These are phyloP conservation scores for Naumovozyma castellii DNA, from an alignment of 805 yeast genomes.

Conservation along the genomic window DNA sequence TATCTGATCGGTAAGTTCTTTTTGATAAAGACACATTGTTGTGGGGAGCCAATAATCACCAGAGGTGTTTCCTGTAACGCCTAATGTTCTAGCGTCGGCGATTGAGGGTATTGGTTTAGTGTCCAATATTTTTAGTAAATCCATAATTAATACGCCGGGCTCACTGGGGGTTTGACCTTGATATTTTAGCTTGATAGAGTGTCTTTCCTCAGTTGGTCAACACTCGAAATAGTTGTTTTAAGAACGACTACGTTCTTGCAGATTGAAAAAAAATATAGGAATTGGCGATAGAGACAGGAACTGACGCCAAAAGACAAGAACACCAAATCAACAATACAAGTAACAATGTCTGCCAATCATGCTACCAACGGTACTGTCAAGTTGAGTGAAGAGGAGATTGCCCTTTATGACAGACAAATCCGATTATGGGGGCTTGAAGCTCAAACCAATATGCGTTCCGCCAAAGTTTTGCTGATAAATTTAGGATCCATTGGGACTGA, in stretches of 20 bases:
- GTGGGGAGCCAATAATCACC: conserved; percentile 72
- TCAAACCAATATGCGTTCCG: conserved; percentile 63
- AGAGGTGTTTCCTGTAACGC: conserved; percentile 26
- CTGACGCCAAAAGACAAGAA: no score
- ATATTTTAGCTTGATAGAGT: no score
- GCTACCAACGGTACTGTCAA: background rate
- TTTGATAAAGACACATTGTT: conserved; percentile 79
- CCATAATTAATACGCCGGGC: conserved; percentile 49
- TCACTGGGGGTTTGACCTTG: no score
- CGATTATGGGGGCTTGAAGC: conserved; percentile 95
- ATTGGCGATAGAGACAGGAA: no score
- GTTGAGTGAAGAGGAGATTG: conserved; percentile 62
- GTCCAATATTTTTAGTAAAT: conserved; percentile 64
- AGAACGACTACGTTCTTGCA: no score
- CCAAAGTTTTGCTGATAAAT: conserved; percentile 61
- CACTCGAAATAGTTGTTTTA: no score
- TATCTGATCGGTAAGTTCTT: conserved; percentile 82
- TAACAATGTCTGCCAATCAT: background rate
- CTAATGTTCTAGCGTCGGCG: conserved; percentile 45
- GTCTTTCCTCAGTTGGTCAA: no score
- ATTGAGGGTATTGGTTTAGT: conserved; percentile 79
- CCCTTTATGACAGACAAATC: conserved; percentile 88
- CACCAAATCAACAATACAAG: background rate
- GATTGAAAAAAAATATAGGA: no score
- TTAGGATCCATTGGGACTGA: conserved; percentile 76